Conservation (phyloP, 2,329 filamentous ascomycete species). For the Verticillium albo-atrum region DNA sequence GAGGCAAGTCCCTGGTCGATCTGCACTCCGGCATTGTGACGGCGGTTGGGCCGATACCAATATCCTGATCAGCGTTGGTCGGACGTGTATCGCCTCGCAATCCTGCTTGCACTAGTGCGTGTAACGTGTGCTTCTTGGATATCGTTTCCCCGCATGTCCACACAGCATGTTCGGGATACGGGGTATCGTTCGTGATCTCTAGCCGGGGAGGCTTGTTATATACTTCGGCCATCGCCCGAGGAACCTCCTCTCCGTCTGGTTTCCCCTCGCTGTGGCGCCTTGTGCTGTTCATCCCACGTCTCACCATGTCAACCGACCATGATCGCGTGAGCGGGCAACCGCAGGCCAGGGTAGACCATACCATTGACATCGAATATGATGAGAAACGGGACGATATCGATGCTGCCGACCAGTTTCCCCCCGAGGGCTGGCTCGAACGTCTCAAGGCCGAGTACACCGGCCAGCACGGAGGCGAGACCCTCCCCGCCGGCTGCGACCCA, state of each 20-base stretch:
- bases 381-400: not conserved
- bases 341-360: not conserved
- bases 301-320: not conserved
- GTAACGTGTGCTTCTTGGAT: slow-evolving; percentile 1
- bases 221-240: not conserved
- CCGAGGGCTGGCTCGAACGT: slow-evolving; percentile 16
- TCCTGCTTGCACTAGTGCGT: not conserved
- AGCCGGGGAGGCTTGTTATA: not conserved
- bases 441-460: slow-evolving; percentile 20
- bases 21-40: not conserved
- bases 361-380: not conserved
- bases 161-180: not conserved
- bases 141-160: not conserved
- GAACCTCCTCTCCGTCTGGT: not conserved
- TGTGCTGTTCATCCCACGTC: not conserved
- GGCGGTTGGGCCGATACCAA: not conserved
- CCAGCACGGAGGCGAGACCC: slow-evolving; percentile 19
- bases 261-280: not conserved
- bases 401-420: slow-evolving; percentile 5
- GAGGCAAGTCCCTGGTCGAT: not conserved
- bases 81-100: not conserved
- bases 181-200: not conserved
- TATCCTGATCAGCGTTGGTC: not conserved
- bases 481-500: slow-evolving; percentile 18
- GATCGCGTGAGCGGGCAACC: not conserved